phyloP scores from a whole-genome alignment of 164 flowering plant species.

The Amborella trichopoda region DNA sequence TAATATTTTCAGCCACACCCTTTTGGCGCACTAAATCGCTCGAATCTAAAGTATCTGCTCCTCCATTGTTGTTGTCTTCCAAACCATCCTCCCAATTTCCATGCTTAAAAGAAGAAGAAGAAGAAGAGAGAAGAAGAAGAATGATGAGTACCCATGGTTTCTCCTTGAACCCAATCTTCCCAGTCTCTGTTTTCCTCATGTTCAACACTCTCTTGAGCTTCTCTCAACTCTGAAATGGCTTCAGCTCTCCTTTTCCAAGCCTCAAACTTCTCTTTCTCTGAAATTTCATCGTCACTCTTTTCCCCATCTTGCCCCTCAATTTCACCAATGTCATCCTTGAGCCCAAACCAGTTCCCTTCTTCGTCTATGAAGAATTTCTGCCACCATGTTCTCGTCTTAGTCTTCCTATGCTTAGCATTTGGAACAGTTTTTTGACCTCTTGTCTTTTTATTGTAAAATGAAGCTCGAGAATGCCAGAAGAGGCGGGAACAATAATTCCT shows the following conservation, averaged over 20 bases:
- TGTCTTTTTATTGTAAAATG: slow-evolving; percentile 11
- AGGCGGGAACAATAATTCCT: slow-evolving; percentile 1
- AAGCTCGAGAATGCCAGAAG: slow-evolving; percentile 7
- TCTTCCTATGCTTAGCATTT: slow-evolving; percentile 22
- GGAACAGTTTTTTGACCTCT: slow-evolving; percentile 29
- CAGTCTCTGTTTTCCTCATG: slow-evolving; percentile 71
- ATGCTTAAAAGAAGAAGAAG: slow-evolving; percentile 23
- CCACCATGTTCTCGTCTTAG: slow-evolving; percentile 62
- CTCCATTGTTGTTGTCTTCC: slow-evolving; percentile 7
- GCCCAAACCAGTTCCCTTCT: slow-evolving; percentile 80
- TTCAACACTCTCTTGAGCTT: slow-evolving; percentile 69
- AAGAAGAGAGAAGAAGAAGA: no score
- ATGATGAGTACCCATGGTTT: slow-evolving; percentile 6
- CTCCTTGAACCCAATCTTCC: slow-evolving; percentile 89
- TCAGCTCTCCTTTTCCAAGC: slow-evolving; percentile 96
- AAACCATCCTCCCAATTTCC: slow-evolving; percentile 22
- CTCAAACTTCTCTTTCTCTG: slow-evolving; percentile 69
- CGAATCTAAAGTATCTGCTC: slow-evolving; percentile 18
- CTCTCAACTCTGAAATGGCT: slow-evolving; percentile 81
- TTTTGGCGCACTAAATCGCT: slow-evolving; percentile 24
- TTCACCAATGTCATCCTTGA: slow-evolving; percentile 40
- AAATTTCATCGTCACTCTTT: slow-evolving; percentile 16
- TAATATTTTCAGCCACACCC: slow-evolving; percentile 44
- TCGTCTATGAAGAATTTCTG: slow-evolving; percentile 69
- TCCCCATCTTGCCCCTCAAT: slow-evolving; percentile 15